Percentiles rank a stretch among this genome's conserved stretches.
Evolutionary conservation across 1,284 basidiomycete species (phyloP).

Genomic region (Microbotryum intermedium): DNA sequence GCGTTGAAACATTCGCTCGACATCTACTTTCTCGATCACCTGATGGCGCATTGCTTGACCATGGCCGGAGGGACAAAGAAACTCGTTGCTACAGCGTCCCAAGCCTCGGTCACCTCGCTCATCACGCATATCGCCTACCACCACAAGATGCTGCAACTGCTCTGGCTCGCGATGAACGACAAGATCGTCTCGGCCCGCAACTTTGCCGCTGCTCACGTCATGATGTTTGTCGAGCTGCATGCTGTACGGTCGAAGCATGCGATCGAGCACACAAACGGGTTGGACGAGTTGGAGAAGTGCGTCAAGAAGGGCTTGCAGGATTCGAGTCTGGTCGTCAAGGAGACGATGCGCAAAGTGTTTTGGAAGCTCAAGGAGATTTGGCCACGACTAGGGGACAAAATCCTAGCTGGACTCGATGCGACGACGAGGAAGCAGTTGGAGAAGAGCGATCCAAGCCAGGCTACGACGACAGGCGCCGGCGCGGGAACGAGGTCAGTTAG

Average conservation of each 20-base stretch:
- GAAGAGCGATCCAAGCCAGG: slow-evolving; percentile 58
- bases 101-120: slow-evolving; percentile 59
- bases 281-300: slow-evolving; percentile 62
- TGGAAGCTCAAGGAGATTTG: slow-evolving; percentile 74
- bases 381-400: slow-evolving; percentile 55
- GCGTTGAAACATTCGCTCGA: slow-evolving; percentile 65
- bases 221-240: slow-evolving; percentile 37
- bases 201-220: slow-evolving; percentile 45
- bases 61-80: slow-evolving; percentile 96
- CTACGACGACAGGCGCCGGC: slow-evolving; percentile 40
- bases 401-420: slow-evolving; percentile 63
- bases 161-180: slow-evolving; percentile 67
- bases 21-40: slow-evolving; percentile 57
- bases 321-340: slow-evolving; percentile 67
- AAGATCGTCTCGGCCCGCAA: slow-evolving; percentile 75
- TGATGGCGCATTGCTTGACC: slow-evolving; percentile 66
- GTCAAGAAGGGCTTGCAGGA: slow-evolving; percentile 68
- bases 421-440: slow-evolving; percentile 72
- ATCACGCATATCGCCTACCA: slow-evolving; percentile 63
- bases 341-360: slow-evolving; percentile 62
- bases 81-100: slow-evolving; percentile 77
- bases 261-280: slow-evolving; percentile 46
- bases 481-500: slow-evolving; percentile 34
- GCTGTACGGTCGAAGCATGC: slow-evolving; percentile 27
- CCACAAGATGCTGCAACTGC: slow-evolving; percentile 59